Evolutionary conservation across 2,329 filamentous ascomycete genomes (phyloP).

Genomic region (Fusarium begoniae): DNA sequence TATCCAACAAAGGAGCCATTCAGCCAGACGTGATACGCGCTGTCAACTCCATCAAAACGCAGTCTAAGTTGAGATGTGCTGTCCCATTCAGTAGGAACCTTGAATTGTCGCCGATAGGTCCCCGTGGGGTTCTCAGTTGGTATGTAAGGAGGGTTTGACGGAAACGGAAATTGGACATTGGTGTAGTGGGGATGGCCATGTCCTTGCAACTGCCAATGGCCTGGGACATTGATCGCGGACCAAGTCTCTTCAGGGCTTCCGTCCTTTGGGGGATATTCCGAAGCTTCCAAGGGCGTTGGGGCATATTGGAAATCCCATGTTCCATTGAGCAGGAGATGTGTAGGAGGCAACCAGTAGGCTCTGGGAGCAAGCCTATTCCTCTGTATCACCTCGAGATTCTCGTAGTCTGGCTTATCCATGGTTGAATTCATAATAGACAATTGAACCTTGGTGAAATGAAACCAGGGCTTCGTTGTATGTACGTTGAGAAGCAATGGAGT

Average conservation of each 20-base stretch:
- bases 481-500: not conserved
- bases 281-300: not conserved
- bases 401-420: constrained; percentile 4
- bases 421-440: fast-evolving
- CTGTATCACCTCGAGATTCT: constrained; percentile 10
- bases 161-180: constrained; percentile 12
- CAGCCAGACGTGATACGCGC: constrained; percentile 11
- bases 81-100: not conserved
- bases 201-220: constrained; percentile 14
- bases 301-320: constrained; percentile 16
- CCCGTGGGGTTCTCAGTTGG: constrained; percentile 8
- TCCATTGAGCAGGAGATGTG: constrained; percentile 8
- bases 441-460: fast-evolving
- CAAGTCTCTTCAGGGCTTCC: not conserved
- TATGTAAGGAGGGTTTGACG: constrained; percentile 6
- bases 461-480: not conserved
- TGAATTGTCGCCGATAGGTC: not conserved
- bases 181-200: constrained; percentile 11
- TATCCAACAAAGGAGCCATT: constrained; percentile 5
- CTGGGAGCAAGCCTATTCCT: not conserved
- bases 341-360: constrained; percentile 13
- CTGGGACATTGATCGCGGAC: not conserved
- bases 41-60: constrained; percentile 9
- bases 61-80: not conserved
- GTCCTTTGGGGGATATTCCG: not conserved